phyloP scores from a whole-genome alignment of 2,329 filamentous ascomycete genomes.

The Alternaria metachromatica region DNA sequence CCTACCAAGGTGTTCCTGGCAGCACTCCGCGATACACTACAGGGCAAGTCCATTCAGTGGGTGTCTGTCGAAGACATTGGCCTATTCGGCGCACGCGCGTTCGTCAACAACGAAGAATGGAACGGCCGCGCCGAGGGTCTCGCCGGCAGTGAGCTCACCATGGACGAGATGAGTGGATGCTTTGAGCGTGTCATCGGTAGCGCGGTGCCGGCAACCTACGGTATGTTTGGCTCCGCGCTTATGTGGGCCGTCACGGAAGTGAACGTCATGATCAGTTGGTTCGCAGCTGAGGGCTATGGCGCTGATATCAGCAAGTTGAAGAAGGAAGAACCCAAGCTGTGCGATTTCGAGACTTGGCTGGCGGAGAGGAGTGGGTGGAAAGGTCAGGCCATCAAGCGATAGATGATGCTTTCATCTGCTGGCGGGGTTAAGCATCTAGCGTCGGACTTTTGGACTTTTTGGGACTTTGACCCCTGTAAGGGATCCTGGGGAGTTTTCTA shows the following conservation, averaged over 20 bases:
- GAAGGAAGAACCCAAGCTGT: slow-evolving; percentile 54
- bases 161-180: slow-evolving; percentile 52
- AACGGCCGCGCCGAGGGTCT: slow-evolving; percentile 55
- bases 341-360: slow-evolving; percentile 58
- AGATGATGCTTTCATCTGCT: background rate
- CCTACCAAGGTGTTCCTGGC: slow-evolving; percentile 58
- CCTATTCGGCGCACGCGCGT: slow-evolving; percentile 58
- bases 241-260: slow-evolving; percentile 54
- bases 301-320: slow-evolving; percentile 54
- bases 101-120: slow-evolving; percentile 55
- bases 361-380: slow-evolving; percentile 55
- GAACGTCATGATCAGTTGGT: slow-evolving; percentile 60
- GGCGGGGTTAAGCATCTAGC: background rate
- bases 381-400: slow-evolving; percentile 23
- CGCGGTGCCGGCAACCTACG: slow-evolving; percentile 53
- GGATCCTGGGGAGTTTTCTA: background rate
- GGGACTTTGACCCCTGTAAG: background rate
- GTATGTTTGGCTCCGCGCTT: slow-evolving; percentile 50
- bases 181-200: slow-evolving; percentile 57
- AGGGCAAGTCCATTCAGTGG: slow-evolving; percentile 52
- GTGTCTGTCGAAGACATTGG: slow-evolving; percentile 59
- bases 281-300: slow-evolving; percentile 55
- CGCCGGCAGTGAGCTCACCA: slow-evolving; percentile 61
- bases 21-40: slow-evolving; percentile 51
- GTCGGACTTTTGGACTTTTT: background rate